A percentile compares a stretch with the other conserved stretches of the same genome.
Conservation (phyloP, 1,284 basidiomycete species). For the Malassezia brasiliensis region DNA sequence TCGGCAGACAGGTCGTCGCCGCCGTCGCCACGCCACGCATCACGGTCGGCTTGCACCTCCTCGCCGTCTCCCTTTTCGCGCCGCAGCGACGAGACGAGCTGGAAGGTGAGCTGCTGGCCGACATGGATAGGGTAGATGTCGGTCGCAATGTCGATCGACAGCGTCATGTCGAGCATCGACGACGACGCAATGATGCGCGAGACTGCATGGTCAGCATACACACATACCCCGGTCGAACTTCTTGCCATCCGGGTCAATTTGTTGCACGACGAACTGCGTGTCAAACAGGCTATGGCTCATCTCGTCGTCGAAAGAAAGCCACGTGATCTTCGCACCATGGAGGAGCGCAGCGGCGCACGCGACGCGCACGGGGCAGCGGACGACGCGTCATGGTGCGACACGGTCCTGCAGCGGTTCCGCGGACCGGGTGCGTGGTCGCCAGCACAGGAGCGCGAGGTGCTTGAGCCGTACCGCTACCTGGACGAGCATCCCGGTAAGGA, state of each 20-base stretch:
- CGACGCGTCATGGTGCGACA: conserved; percentile 38
- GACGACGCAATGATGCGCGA: conserved; percentile 38
- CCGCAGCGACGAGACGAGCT: conserved; percentile 57
- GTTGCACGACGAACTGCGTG: conserved; percentile 41
- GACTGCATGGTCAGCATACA: conserved; percentile 13
- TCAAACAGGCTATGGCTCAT: conserved; percentile 47
- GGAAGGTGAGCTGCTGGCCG: conserved; percentile 70
- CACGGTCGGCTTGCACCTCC: conserved; percentile 50
- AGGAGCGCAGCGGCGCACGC: background rate
- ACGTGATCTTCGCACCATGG: conserved; percentile 9
- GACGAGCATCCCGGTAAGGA: conserved; percentile 83
- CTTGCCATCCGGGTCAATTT: conserved; percentile 61
- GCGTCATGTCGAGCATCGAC: conserved; percentile 65
- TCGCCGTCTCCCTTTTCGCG: conserved; percentile 51
- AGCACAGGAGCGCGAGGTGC: conserved; percentile 45
- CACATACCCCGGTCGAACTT: conserved; percentile 85
- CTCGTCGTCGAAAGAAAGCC: background rate
- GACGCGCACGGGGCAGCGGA: background rate
- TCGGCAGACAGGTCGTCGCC: conserved; percentile 81
- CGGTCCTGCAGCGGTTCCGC: conserved; percentile 36
- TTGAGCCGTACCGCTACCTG: conserved; percentile 84
- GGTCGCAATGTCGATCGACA: conserved; percentile 58
- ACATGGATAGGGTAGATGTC: conserved; percentile 49
- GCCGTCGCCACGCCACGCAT: conserved; percentile 80
- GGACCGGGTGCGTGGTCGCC: conserved; percentile 46